These are phyloP conservation scores for Buxus sempervirens DNA, from an alignment of 164 flowering plant species.

Conservation along the genomic window DNA sequence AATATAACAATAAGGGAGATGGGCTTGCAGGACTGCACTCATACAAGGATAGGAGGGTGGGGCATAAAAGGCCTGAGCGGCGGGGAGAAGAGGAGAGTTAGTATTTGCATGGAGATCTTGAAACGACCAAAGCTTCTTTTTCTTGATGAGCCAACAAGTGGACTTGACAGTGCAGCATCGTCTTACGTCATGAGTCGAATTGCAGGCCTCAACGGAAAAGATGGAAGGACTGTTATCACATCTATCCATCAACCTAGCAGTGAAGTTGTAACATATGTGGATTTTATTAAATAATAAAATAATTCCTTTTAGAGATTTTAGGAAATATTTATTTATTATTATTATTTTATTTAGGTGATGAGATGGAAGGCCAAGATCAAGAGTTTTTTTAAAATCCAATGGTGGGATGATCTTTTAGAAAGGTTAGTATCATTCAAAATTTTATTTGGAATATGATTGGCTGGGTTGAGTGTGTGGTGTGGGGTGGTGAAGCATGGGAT, in stretches of 20 bases:
- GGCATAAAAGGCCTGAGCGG: slow-evolving; percentile 52
- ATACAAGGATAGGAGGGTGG: slow-evolving; percentile 60
- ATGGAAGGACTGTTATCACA: slow-evolving; percentile 47
- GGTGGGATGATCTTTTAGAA: too few species aligned
- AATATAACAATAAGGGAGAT: slow-evolving; percentile 50
- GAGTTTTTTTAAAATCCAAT: too few species aligned
- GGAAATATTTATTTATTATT: too few species aligned
- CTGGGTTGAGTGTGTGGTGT: too few species aligned
- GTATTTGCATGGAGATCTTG: slow-evolving; percentile 57
- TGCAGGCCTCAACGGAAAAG: slow-evolving; percentile 22
- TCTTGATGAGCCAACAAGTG: slow-evolving; percentile 73
- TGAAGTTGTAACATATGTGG: too few species aligned
- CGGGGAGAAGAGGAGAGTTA: slow-evolving; percentile 61
- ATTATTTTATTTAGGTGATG: too few species aligned
- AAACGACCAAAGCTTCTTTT: slow-evolving; percentile 52
- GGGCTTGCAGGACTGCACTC: slow-evolving; percentile 51
- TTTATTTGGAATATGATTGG: too few species aligned
- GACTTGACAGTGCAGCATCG: slow-evolving; percentile 71
- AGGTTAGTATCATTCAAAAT: too few species aligned
- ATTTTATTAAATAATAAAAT: too few species aligned
- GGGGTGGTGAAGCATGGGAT: too few species aligned
- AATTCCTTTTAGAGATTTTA: too few species aligned
- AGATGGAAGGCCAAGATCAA: too few species aligned
- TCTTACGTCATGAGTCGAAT: slow-evolving; percentile 45
- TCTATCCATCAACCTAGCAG: slow-evolving; percentile 79